A percentile compares a stretch with the other conserved stretches of the same genome.
These are phyloP conservation scores for Aspergillus steynii DNA, from an alignment of 495 filamentous ascomycete genomes.

Conservation along the genomic window DNA sequence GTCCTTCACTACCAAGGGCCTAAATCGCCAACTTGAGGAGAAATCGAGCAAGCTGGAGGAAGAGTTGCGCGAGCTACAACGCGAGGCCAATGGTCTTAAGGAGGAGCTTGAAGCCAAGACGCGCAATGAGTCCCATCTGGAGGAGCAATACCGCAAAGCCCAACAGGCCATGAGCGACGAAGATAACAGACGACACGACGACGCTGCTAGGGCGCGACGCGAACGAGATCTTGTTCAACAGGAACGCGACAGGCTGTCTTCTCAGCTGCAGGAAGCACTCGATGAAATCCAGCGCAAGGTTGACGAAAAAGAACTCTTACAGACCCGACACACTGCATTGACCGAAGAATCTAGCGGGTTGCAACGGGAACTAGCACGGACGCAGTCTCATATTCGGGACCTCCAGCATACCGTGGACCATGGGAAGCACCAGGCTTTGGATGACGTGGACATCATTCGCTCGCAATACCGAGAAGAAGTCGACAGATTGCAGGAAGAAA, in stretches of 20 bases:
- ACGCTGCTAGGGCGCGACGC: slow-evolving; percentile 39
- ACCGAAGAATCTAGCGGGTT: slow-evolving; percentile 66
- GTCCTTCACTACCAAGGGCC: slow-evolving; percentile 73
- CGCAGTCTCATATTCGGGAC: slow-evolving; percentile 56
- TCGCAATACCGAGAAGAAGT: slow-evolving; percentile 64
- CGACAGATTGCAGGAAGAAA: slow-evolving; percentile 62
- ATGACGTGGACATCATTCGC: slow-evolving; percentile 57
- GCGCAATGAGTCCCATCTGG: slow-evolving; percentile 34
- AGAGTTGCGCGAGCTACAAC: slow-evolving; percentile 60
- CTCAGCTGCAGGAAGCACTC: slow-evolving; percentile 51
- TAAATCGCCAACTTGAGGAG: slow-evolving; percentile 74
- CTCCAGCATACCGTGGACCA: slow-evolving; percentile 58
- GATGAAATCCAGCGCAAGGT: slow-evolving; percentile 55
- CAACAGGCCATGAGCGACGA: slow-evolving; percentile 46
- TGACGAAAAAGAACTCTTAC: slow-evolving; percentile 72
- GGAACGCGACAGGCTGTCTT: slow-evolving; percentile 43
- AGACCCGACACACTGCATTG: slow-evolving; percentile 67
- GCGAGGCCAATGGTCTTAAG: slow-evolving; percentile 54
- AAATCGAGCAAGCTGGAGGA: slow-evolving; percentile 63
- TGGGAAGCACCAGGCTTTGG: slow-evolving; percentile 58
- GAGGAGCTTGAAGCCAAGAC: slow-evolving; percentile 53
- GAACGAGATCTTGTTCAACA: slow-evolving; percentile 37
- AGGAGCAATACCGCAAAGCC: slow-evolving; percentile 43
- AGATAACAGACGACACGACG: slow-evolving; percentile 41
- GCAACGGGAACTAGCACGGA: slow-evolving; percentile 61